Evolutionary conservation across 495 filamentous ascomycete species (phyloP).

Genomic region (Aspergillus ellipticus): DNA sequence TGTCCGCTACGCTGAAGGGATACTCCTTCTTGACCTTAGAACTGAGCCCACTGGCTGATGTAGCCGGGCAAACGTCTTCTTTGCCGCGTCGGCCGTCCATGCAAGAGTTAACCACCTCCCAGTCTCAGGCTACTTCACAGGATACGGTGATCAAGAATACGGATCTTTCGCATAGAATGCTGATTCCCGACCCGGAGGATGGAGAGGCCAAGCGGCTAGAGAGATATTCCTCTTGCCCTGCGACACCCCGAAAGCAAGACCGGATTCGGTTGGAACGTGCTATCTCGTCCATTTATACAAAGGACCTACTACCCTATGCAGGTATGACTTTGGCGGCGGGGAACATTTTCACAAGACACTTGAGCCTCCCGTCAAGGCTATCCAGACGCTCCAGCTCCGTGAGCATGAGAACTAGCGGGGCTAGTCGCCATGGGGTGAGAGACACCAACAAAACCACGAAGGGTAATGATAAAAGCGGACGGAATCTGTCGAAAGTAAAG

Average conservation of each 20-base stretch:
- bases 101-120: conserved; percentile 68
- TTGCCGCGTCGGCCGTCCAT: conserved; percentile 76
- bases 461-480: conserved; percentile 7
- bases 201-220: conserved; percentile 35
- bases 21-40: conserved; percentile 58
- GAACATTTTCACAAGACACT: conserved; percentile 65
- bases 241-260: conserved; percentile 64
- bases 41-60: conserved; percentile 68
- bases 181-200: conserved; percentile 23
- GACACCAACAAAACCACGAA: conserved; percentile 17
- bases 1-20: conserved; percentile 24
- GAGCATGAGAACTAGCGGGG: conserved; percentile 6
- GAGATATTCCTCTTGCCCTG: conserved; percentile 10
- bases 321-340: conserved; percentile 68
- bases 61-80: conserved; percentile 68
- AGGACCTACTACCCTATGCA: conserved; percentile 79
- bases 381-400: conserved; percentile 33
- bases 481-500: not conserved
- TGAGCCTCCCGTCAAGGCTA: conserved; percentile 50
- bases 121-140: conserved; percentile 48
- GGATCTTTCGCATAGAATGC: conserved; percentile 57
- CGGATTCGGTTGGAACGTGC: conserved; percentile 72
- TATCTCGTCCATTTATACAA: conserved; percentile 79
- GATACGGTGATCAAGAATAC: conserved; percentile 92
- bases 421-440: not conserved